Evolutionary conservation across 192 early-diverging fungal genomes (phyloP).

Genomic region (Backusella australiensis): DNA sequence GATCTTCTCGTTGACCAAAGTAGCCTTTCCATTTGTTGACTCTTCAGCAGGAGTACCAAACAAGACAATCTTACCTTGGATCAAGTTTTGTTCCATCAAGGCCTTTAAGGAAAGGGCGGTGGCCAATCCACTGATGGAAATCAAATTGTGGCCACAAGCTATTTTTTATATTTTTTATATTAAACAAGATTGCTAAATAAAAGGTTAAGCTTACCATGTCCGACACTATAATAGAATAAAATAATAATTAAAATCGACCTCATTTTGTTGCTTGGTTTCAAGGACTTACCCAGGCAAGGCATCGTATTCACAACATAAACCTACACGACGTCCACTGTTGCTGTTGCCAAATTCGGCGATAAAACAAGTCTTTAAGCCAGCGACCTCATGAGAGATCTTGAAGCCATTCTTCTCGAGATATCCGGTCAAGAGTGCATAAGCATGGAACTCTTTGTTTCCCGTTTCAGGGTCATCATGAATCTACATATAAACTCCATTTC

Average conservation of each 20-base stretch:
- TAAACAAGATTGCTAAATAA: too few species aligned
- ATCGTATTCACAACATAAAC: constrained; percentile 60
- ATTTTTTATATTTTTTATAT: constrained; percentile 33
- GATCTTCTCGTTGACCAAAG: constrained; percentile 59
- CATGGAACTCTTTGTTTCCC: constrained; percentile 53
- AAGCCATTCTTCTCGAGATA: constrained; percentile 68
- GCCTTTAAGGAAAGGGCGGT: constrained; percentile 48
- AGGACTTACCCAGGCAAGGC: constrained; percentile 58
- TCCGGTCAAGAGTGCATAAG: constrained; percentile 59
- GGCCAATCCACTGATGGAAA: constrained; percentile 60
- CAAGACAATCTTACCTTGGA: constrained; percentile 53
- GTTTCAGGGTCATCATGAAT: constrained; percentile 63
- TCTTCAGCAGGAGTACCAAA: constrained; percentile 75
- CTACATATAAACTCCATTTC: constrained; percentile 5
- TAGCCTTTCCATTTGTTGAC: constrained; percentile 67
- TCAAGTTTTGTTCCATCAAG: constrained; percentile 35
- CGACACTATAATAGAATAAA: constrained; percentile 31
- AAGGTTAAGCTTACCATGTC: constrained; percentile 33
- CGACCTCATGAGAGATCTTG: constrained; percentile 50
- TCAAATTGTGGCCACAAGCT: constrained; percentile 67
- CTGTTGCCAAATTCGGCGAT: constrained; percentile 59
- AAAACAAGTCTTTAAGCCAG: constrained; percentile 71
- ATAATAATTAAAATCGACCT: background rate
- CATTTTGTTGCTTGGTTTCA: background rate
- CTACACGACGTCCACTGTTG: constrained; percentile 40